These are phyloP conservation scores for Peterozyma xylosa DNA, from an alignment of 805 yeast species.

Conservation along the genomic window DNA sequence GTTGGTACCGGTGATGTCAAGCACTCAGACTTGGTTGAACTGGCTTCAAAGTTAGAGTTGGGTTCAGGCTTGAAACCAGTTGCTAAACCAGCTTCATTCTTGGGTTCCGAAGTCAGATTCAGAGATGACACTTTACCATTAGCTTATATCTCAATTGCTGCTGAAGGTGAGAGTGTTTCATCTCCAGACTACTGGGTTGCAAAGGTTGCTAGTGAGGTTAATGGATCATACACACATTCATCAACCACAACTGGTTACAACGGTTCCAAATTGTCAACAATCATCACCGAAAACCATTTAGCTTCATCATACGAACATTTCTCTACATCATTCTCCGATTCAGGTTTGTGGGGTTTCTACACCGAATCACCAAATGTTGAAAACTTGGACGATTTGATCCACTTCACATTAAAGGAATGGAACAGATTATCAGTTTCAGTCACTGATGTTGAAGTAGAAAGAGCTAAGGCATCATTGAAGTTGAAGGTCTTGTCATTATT, in stretches of 20 bases:
- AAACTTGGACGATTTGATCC: conserved; percentile 68
- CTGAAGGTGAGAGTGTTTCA: conserved; percentile 55
- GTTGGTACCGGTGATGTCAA: conserved; percentile 62
- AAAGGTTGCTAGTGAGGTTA: conserved; percentile 61
- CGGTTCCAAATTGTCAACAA: conserved; percentile 64
- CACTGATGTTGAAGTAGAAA: conserved; percentile 69
- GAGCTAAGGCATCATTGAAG: conserved; percentile 70
- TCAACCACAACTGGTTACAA: conserved; percentile 48
- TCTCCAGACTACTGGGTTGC: conserved; percentile 66
- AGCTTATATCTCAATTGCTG: conserved; percentile 74
- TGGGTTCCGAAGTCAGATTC: conserved; percentile 82
- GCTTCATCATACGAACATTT: conserved; percentile 69
- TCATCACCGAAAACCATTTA: conserved; percentile 64
- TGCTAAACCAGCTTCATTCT: conserved; percentile 51
- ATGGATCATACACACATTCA: conserved; percentile 50
- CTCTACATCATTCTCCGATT: conserved; percentile 64
- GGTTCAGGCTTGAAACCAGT: conserved; percentile 44
- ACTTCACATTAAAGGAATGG: conserved; percentile 82
- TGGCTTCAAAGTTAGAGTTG: conserved; percentile 45
- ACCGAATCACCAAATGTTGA: conserved; percentile 54
- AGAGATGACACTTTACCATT: conserved; percentile 83
- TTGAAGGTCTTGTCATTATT: conserved; percentile 47
- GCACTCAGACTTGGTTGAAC: conserved; percentile 64
- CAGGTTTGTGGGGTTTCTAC: conserved; percentile 81
- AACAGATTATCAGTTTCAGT: conserved; percentile 73